phyloP scores from a whole-genome alignment of 805 yeast species.

The Ogataea thermomethanolica region DNA sequence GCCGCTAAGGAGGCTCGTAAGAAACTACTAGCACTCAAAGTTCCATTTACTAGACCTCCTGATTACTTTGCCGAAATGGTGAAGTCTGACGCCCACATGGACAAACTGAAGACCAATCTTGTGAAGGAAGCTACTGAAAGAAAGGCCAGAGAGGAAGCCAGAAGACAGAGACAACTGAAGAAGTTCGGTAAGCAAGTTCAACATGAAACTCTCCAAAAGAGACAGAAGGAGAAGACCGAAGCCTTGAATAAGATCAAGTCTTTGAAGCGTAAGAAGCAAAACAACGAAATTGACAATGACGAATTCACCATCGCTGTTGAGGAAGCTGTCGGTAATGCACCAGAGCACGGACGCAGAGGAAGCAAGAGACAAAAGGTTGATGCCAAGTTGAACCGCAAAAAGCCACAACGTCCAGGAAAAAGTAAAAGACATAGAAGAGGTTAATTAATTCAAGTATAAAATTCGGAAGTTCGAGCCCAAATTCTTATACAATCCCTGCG shows the following conservation, averaged over 20 bases:
- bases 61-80: conserved; percentile 99
- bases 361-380: conserved; percentile 63
- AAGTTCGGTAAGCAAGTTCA: conserved; percentile 98
- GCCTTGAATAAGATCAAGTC: conserved; percentile 85
- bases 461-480: background rate
- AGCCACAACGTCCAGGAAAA: conserved; percentile 50
- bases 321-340: conserved; percentile 72
- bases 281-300: conserved; percentile 65
- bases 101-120: conserved; percentile 76
- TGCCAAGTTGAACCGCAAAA: conserved; percentile 11
- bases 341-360: conserved; percentile 37
- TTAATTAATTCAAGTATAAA: conserved; percentile 8
- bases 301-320: conserved; percentile 90
- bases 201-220: conserved; percentile 85
- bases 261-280: conserved; percentile 84
- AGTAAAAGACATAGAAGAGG: conserved; percentile 43
- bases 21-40: conserved; percentile 61
- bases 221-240: conserved; percentile 90
- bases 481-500: conserved; percentile 18
- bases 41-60: conserved; percentile 88
- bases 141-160: conserved; percentile 90
- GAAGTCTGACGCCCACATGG: conserved; percentile 98
- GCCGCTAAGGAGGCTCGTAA: conserved; percentile 75
- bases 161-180: conserved; percentile 90
- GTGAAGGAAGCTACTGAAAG: conserved; percentile 72